Percentiles rank a stretch among this genome's conserved stretches.
These are phyloP conservation scores for Vaccinium myrtillus DNA, from an alignment of 148 eudicot genomes.

Conservation along the genomic window DNA sequence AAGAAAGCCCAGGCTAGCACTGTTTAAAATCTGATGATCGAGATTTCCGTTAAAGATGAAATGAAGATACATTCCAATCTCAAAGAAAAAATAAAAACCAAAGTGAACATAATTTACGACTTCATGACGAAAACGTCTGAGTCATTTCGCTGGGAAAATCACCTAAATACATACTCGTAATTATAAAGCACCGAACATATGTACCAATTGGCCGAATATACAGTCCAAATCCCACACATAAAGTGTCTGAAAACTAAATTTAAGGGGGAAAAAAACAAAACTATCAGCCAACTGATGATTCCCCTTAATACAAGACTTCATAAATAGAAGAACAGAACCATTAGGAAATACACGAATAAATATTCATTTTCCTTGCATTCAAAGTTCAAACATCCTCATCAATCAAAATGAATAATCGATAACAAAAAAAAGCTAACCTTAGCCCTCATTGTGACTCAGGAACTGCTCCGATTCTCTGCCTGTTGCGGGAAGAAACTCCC, in stretches of 20 bases:
- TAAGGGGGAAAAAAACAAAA: background rate
- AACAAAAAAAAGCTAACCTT: conserved; percentile 12
- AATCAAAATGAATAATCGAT: background rate
- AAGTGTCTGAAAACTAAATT: background rate
- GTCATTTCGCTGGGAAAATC: background rate
- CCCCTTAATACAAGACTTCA: background rate
- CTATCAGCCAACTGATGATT: background rate
- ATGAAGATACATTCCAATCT: background rate
- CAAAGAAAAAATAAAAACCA: too few relatives aligned
- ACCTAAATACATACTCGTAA: background rate
- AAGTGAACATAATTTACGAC: background rate
- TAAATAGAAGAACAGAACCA: background rate
- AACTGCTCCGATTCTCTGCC: background rate
- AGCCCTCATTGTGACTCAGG: conserved; percentile 22
- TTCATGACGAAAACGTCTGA: background rate
- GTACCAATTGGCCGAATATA: background rate
- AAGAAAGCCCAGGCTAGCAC: background rate
- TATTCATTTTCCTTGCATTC: background rate
- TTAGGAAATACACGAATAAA: background rate
- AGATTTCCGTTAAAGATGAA: too few relatives aligned
- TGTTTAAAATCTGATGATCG: too few relatives aligned
- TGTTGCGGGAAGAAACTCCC: background rate
- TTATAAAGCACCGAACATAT: background rate
- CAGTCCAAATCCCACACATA: background rate
- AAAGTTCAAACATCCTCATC: background rate